phyloP scores from a whole-genome alignment of 2,329 filamentous ascomycete genomes.

The Beauveria bassiana region DNA sequence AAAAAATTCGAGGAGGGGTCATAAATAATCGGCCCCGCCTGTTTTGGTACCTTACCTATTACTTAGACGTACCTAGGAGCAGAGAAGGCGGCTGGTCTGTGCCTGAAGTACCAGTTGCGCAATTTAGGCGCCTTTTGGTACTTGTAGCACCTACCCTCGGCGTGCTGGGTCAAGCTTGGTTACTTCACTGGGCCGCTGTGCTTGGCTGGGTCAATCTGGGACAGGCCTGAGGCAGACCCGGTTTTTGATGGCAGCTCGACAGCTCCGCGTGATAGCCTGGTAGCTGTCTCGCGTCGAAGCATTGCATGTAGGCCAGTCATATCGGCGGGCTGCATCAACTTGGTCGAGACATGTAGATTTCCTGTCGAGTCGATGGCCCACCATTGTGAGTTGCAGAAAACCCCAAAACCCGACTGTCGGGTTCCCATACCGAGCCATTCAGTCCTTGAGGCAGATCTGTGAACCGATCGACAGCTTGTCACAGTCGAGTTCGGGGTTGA shows the following conservation, averaged over 20 bases:
- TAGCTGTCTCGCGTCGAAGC: no score
- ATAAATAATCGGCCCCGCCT: conserved; percentile 9
- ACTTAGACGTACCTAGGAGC: neutral
- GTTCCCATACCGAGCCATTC: neutral
- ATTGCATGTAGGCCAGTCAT: no score
- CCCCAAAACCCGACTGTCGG: neutral
- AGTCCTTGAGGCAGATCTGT: conserved; percentile 36
- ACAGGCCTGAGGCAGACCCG: no score
- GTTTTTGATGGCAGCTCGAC: no score
- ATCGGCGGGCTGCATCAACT: no score
- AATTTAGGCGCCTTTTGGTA: neutral
- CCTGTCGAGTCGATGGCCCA: no score
- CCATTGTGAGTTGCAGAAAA: neutral
- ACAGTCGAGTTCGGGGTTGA: conserved; percentile 41
- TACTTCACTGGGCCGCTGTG: no score
- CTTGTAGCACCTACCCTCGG: neutral
- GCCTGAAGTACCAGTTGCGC: neutral
- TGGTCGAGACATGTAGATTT: no score
- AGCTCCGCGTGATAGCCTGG: no score
- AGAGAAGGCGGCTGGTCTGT: neutral
- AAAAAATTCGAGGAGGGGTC: conserved; percentile 12
- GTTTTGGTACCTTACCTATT: conserved; percentile 3
- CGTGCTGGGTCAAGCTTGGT: no score
- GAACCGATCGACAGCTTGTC: conserved; percentile 34
- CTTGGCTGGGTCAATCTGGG: no score